phyloP scores from a whole-genome alignment of 108 stramenopile genomes.

The Cyclostephanos tholiformis region DNA sequence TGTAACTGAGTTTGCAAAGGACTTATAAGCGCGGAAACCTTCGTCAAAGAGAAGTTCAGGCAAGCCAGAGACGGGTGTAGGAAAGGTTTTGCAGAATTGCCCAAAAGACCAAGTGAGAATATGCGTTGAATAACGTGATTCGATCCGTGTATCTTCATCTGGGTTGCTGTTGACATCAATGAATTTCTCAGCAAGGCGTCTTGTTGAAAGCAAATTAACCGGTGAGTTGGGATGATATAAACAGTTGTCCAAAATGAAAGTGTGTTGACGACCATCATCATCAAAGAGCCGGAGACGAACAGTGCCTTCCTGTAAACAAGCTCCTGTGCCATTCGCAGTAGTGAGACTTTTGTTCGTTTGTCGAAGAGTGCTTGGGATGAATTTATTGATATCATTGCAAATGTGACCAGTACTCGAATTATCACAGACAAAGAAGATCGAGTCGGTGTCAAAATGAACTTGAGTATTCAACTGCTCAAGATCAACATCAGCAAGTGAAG shows the following conservation, averaged over 20 bases:
- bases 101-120: constrained; percentile 2
- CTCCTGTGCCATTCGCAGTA: neutral
- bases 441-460: neutral
- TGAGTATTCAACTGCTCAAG: neutral
- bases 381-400: neutral
- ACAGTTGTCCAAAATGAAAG: neutral
- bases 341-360: neutral
- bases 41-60: neutral
- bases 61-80: neutral
- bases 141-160: neutral
- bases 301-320: neutral
- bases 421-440: too few relatives aligned
- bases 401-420: neutral
- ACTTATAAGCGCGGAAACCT: neutral
- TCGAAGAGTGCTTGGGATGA: neutral
- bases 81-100: neutral
- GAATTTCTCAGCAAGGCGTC: constrained; percentile 3
- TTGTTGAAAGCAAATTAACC: neutral
- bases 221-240: neutral
- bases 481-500: neutral
- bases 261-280: neutral
- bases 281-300: neutral
- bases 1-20: too few relatives aligned
- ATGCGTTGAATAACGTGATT: neutral
- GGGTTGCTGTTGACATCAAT: neutral